These are phyloP conservation scores for Cucurbita argyrosperma DNA, from an alignment of 306 rosid species.

Conservation along the genomic window DNA sequence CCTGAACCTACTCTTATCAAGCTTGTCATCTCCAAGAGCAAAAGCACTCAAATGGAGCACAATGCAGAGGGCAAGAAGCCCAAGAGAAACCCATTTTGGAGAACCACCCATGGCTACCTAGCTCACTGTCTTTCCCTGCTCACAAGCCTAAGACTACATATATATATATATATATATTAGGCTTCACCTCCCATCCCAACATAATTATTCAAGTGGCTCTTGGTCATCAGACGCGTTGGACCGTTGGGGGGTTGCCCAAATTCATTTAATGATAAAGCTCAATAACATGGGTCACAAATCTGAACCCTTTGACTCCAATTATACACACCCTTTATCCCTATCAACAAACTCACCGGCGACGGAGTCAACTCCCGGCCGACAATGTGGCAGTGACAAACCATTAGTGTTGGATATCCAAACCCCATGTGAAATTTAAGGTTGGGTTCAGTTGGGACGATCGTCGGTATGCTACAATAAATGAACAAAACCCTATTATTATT, in stretches of 20 bases:
- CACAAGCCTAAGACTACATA: neutral
- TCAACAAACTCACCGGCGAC: neutral
- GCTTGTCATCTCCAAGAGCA: slow-evolving; percentile 37
- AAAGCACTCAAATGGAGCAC: slow-evolving; percentile 34
- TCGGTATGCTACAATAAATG: slow-evolving; percentile 1
- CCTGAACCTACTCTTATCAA: slow-evolving; percentile 28
- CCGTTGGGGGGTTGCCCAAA: neutral
- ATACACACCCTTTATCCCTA: neutral
- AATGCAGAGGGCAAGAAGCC: slow-evolving; percentile 35
- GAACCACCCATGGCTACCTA: slow-evolving; percentile 16
- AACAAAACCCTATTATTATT: neutral
- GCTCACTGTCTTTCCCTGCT: neutral
- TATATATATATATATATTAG: neutral
- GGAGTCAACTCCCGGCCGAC: neutral
- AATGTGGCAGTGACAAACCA: neutral
- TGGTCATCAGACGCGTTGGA: neutral
- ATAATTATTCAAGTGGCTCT: neutral
- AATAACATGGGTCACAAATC: neutral
- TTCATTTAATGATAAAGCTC: neutral
- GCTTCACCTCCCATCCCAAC: neutral
- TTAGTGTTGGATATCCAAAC: neutral
- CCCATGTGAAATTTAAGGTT: neutral
- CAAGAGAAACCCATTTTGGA: slow-evolving; percentile 29
- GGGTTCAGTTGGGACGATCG: slow-evolving; percentile 1
- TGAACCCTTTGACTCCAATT: neutral